Percentiles rank a stretch among this genome's conserved stretches.
These are phyloP conservation scores for Melastoma candidum DNA, from an alignment of 441 rosid species.

Conservation along the genomic window DNA sequence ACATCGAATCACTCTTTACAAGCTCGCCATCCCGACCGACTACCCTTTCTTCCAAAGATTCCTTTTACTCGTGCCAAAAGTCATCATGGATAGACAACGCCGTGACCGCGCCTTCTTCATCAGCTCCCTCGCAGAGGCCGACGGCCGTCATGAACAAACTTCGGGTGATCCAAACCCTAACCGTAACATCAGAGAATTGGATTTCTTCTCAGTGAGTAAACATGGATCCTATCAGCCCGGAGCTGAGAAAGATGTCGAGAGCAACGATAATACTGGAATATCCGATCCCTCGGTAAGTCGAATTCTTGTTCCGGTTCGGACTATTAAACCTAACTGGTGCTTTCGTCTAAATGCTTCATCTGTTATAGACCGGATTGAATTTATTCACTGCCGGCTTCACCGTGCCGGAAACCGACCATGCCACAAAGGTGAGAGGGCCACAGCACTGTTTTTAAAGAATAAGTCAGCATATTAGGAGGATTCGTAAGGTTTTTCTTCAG, in stretches of 20 bases:
- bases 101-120: constrained; percentile 43
- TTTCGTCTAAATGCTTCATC: not conserved
- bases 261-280: constrained; percentile 22
- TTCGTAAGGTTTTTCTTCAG: constrained; percentile 17
- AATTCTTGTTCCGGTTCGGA: not conserved
- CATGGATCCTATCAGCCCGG: not conserved
- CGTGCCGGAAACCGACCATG: constrained; percentile 18
- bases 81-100: constrained; percentile 50
- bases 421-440: constrained; percentile 34
- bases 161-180: constrained; percentile 12
- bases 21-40: not conserved
- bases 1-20: constrained; percentile 14
- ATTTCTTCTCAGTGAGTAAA: constrained; percentile 48
- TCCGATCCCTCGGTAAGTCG: constrained; percentile 30
- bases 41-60: constrained; percentile 1
- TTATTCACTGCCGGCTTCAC: constrained; percentile 30
- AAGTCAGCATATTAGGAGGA: not conserved
- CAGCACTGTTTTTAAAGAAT: not conserved
- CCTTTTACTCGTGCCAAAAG: constrained; percentile 3
- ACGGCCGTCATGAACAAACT: constrained; percentile 16
- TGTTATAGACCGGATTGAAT: constrained; percentile 44
- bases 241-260: constrained; percentile 12
- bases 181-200: constrained; percentile 52
- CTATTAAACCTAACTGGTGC: not conserved
- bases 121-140: not conserved